Evolutionary conservation across 2,329 filamentous ascomycete species (phyloP).

Genomic region (Aureobasidium sp.): DNA sequence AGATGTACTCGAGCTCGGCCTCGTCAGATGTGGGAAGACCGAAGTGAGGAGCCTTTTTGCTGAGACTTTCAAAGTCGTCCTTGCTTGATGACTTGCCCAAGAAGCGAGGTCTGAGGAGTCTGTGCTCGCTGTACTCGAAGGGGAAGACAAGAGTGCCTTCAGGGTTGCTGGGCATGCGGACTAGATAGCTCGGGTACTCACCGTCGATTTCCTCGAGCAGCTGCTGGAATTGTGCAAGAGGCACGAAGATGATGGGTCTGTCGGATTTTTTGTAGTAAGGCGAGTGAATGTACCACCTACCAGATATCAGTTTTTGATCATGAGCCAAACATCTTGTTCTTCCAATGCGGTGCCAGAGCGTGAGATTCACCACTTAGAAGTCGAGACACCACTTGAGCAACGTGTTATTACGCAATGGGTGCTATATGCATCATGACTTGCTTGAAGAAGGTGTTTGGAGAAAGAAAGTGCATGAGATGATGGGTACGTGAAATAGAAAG

Average conservation of each 20-base stretch:
- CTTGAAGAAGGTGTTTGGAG: not conserved
- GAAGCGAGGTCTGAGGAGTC: constrained; percentile 57
- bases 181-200: constrained; percentile 40
- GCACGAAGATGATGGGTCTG: constrained; percentile 57
- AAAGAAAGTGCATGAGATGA: not conserved
- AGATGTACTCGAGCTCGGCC: constrained; percentile 29
- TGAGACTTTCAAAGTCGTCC: constrained; percentile 34
- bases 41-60: constrained; percentile 15
- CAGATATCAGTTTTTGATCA: not conserved
- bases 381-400: too few species aligned
- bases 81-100: constrained; percentile 49
- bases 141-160: constrained; percentile 48
- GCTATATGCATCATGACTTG: not conserved
- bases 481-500: not conserved
- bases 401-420: not conserved
- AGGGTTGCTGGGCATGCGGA: constrained; percentile 50
- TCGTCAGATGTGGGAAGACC: not conserved
- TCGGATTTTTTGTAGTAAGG: constrained; percentile 20
- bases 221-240: constrained; percentile 53
- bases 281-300: constrained; percentile 22
- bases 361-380: not conserved
- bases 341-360: not conserved
- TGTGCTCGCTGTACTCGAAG: constrained; percentile 56
- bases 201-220: constrained; percentile 58
- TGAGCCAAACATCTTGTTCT: not conserved